Conservation (phyloP, 163 green algal genomes). For the Scenedesmus sp. region DNA sequence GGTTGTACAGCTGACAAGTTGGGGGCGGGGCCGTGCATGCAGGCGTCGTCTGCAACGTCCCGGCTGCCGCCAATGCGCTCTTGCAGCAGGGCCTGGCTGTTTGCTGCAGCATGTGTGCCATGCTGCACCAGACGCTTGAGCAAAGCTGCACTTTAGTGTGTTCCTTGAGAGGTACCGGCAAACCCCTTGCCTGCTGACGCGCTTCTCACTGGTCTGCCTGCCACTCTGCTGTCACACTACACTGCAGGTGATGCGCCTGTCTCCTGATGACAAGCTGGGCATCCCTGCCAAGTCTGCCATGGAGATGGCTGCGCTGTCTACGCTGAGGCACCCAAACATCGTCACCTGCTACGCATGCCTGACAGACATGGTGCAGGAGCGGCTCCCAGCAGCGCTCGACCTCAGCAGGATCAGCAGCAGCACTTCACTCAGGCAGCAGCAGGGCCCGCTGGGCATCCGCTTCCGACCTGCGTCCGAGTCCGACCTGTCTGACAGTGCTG, state of each 20-base stretch:
- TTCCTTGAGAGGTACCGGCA: no score
- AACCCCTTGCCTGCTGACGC: no score
- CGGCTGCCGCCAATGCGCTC: no score
- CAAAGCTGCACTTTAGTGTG: no score
- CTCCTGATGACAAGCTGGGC: not conserved
- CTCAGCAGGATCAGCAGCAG: not conserved
- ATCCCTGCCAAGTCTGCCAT: constrained; percentile 44
- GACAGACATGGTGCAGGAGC: constrained; percentile 41
- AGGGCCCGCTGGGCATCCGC: not conserved
- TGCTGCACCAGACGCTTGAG: no score
- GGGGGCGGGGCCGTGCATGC: no score
- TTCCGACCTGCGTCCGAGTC: not conserved
- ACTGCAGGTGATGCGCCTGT: constrained; percentile 2
- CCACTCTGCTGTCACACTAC: not conserved
- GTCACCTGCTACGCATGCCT: constrained; percentile 43
- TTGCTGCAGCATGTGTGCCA: no score
- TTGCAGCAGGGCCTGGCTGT: no score
- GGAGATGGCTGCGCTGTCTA: constrained; percentile 64
- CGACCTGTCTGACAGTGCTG: not conserved
- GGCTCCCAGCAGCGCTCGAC: not conserved
- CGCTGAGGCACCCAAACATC: constrained; percentile 58
- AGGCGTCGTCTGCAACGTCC: no score
- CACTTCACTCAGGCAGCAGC: not conserved
- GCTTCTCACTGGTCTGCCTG: not conserved
- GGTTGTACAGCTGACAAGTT: no score